A percentile compares a stretch with the other conserved stretches of the same genome.
phyloP scores from a whole-genome alignment of 2,329 filamentous ascomycete genomes.

The Phyllosticta paracitricarpa region DNA sequence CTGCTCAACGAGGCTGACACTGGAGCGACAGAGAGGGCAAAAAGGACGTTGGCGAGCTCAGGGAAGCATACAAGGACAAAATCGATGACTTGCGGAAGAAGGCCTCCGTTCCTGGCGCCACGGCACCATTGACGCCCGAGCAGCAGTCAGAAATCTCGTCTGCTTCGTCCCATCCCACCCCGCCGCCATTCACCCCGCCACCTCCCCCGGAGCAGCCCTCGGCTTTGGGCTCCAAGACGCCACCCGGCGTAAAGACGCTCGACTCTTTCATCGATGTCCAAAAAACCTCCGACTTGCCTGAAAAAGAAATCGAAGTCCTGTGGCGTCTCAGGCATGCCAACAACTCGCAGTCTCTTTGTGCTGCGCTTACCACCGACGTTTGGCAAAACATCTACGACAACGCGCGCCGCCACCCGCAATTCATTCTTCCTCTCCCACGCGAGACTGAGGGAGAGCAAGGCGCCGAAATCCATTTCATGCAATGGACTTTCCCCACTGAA shows the following conservation, averaged over 20 bases:
- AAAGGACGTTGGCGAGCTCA: constrained; percentile 63
- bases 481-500: constrained; percentile 81
- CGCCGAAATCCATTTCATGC: constrained; percentile 90
- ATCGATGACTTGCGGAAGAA: constrained; percentile 63
- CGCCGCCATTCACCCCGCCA: constrained; percentile 20
- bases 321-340: constrained; percentile 83
- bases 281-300: constrained; percentile 63
- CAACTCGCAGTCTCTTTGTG: constrained; percentile 69
- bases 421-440: constrained; percentile 79
- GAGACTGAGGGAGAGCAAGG: constrained; percentile 42
- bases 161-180: constrained; percentile 13
- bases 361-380: constrained; percentile 62
- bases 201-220: constrained; percentile 18
- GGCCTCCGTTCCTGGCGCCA: constrained; percentile 46
- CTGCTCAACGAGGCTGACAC: background rate
- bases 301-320: constrained; percentile 73
- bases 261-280: constrained; percentile 65
- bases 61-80: constrained; percentile 73
- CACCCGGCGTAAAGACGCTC: constrained; percentile 51
- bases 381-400: constrained; percentile 62
- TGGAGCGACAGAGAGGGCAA: constrained; percentile 43
- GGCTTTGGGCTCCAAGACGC: constrained; percentile 17
- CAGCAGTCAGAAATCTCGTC: constrained; percentile 8
- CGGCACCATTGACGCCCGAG: constrained; percentile 31
- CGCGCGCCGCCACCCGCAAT: constrained; percentile 70